Evolutionary conservation across 768 basidiomycete species (phyloP).

Genomic region (Paxillus rubicundulus): DNA sequence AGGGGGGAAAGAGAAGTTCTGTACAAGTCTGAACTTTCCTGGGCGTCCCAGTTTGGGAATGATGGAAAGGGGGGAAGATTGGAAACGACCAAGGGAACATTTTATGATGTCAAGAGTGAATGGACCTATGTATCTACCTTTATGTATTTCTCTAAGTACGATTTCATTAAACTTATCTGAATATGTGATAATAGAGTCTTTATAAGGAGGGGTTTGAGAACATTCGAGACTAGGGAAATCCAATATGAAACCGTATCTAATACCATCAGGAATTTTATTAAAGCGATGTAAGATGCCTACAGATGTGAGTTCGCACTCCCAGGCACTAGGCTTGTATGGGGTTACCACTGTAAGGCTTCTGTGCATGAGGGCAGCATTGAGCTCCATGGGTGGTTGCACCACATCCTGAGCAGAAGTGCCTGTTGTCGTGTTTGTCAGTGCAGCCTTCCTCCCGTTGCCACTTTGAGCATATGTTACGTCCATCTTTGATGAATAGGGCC

Average conservation of each 20-base stretch:
- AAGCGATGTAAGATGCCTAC: background rate
- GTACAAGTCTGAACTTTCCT: no score
- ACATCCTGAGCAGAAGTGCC: no score
- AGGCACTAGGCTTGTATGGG: background rate
- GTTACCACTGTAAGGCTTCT: background rate
- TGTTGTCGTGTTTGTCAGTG: no score
- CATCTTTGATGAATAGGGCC: constrained; percentile 15
- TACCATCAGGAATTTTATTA: background rate
- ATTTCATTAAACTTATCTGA: background rate
- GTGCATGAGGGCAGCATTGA: constrained; percentile 4
- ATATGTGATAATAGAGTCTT: background rate
- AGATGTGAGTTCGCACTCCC: background rate
- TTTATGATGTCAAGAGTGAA: background rate
- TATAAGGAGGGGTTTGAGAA: constrained; percentile 5
- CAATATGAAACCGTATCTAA: background rate
- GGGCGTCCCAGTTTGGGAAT: no score
- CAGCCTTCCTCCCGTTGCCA: constrained; percentile 1
- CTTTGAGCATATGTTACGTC: background rate
- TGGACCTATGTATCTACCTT: background rate
- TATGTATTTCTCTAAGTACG: background rate
- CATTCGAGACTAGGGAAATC: background rate
- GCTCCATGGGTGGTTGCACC: no score
- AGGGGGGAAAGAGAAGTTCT: no score
- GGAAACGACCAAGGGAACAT: constrained; percentile 9
- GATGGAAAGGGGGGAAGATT: no score